phyloP scores from a whole-genome alignment of 2,329 filamentous ascomycete species.

The Leptodontidium sp. region DNA sequence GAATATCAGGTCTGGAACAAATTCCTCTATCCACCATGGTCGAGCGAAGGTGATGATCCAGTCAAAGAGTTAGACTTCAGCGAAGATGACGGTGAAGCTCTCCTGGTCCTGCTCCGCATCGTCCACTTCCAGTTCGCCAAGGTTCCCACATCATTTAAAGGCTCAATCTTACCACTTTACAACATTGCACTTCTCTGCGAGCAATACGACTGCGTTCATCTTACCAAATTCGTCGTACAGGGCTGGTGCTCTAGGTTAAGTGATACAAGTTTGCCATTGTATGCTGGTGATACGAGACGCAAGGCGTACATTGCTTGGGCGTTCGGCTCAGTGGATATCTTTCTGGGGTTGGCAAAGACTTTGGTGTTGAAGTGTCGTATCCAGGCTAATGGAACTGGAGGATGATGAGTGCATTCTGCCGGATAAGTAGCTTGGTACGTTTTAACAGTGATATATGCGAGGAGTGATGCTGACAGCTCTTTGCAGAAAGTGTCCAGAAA shows the following conservation, averaged over 20 bases:
- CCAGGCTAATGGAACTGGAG: background rate
- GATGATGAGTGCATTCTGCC: background rate
- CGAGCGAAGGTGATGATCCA: background rate
- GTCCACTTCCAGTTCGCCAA: slow-evolving; percentile 11
- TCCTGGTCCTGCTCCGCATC: slow-evolving; percentile 14
- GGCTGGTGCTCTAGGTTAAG: background rate
- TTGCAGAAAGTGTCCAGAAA: background rate
- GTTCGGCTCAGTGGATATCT: background rate
- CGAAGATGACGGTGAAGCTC: slow-evolving; percentile 12
- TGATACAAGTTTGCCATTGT: background rate
- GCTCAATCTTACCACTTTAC: background rate
- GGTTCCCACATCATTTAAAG: background rate
- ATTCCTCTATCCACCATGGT: background rate
- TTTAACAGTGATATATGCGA: background rate
- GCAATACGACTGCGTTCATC: slow-evolving; percentile 13
- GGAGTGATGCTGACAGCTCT: background rate
- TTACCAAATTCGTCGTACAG: background rate
- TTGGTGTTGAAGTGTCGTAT: background rate
- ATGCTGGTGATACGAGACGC: background rate
- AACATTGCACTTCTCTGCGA: slow-evolving; percentile 1
- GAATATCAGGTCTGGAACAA: background rate
- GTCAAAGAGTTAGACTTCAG: background rate
- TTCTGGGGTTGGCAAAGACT: background rate
- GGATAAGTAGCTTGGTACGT: background rate
- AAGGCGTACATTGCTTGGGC: background rate